Evolutionary conservation across 805 yeast species (phyloP), one percentile per base, ranked within the genome.

Genomic region (Myxozyma neotropica): DNA sequence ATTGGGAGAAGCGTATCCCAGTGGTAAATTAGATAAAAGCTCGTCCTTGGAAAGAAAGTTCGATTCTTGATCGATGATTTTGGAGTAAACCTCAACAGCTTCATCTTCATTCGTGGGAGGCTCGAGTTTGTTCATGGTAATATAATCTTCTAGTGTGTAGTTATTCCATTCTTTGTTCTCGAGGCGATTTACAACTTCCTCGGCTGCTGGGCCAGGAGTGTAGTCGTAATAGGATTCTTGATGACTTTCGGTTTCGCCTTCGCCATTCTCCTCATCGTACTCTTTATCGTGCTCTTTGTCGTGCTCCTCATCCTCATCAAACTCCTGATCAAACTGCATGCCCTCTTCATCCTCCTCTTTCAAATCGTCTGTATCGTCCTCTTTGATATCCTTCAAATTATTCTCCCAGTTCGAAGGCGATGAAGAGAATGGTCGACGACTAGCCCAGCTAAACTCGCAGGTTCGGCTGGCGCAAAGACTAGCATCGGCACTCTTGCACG

Each of bases 31-130:
- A 4, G 26, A 47, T 7, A 35, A 7, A n/a, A 35, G 17, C 8
- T 52, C 57, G 13, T 53, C 39, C 12, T 42, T 35, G 44, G 15
- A 26, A 17, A 46, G 24, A 15, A 53, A 39, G 2, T 45, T 31
- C 4, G 57, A 54, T 21, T 47, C 54, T 19, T 17, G 3, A 3
- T 57, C 54, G 24, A 57, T 45, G 6, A 48, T 35, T 15, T 36
- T 31, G 3, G 26, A 43, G 50, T 47, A 55, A n/a, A 21, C 33
- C 35, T 55, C 44, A 19, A 57, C 53, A 17, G 21, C 51, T 6
- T 35, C 45, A 4, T n/a, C 36, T 15, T 44, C 52, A 23, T 35
- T 29, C n/a, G 4, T 21, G 7, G 50, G 43, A 17, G 45, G 13
- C 23, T 27, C 24, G 24, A n/a, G 17, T 8, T 17, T 35, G 4